These are phyloP conservation scores for Hypoxylon sp. DNA, from an alignment of 2,329 filamentous ascomycete genomes.

Conservation along the genomic window DNA sequence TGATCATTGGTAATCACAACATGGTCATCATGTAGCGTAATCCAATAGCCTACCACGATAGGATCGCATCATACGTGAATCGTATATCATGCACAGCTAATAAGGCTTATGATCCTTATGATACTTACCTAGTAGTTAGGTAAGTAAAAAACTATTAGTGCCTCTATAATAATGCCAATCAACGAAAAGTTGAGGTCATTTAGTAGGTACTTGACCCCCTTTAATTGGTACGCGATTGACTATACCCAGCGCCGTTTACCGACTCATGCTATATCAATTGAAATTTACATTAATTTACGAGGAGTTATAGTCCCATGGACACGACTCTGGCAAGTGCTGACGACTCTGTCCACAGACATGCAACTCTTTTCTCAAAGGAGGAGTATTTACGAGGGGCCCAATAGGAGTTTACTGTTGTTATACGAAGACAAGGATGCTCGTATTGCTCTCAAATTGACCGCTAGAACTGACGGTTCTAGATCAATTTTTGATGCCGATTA, in stretches of 20 bases:
- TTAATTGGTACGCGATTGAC: too few species aligned
- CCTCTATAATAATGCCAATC: too few species aligned
- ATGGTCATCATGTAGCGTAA: not conserved
- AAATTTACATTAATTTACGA: too few species aligned
- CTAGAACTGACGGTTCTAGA: not conserved
- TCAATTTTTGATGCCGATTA: not conserved
- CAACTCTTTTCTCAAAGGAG: not conserved
- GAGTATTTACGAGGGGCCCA: not conserved
- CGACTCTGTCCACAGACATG: not conserved
- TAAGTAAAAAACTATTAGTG: too few species aligned
- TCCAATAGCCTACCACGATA: not conserved
- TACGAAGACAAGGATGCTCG: conserved; percentile 15
- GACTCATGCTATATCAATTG: too few species aligned
- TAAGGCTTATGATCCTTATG: not conserved
- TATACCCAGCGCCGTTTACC: too few species aligned
- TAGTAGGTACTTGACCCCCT: too few species aligned
- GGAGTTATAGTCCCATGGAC: too few species aligned
- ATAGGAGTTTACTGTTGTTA: conserved; percentile 3
- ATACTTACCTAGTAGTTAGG: too few species aligned
- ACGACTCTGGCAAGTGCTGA: not conserved
- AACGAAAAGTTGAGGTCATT: too few species aligned
- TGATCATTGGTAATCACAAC: conserved; percentile 4
- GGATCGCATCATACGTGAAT: not conserved
- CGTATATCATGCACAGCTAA: not conserved
- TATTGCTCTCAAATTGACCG: conserved; percentile 11